phyloP scores from a whole-genome alignment of 2,329 filamentous ascomycete species.

The Colletotrichum falcatum region DNA sequence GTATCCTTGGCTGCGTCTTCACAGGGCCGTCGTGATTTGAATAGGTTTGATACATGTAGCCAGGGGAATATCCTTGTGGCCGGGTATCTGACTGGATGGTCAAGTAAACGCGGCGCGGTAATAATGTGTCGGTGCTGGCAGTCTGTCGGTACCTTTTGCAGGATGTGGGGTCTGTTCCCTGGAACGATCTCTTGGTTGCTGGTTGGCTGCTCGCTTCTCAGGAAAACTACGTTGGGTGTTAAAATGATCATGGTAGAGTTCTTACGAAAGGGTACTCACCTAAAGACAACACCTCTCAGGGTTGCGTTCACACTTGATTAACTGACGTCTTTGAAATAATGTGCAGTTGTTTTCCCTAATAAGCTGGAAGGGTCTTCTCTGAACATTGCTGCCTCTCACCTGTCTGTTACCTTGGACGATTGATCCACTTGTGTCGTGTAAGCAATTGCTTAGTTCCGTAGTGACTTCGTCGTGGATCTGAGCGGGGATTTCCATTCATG shows the following conservation, averaged over 20 bases:
- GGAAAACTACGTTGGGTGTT: not conserved
- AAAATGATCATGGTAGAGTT: not conserved
- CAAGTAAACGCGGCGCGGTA: too few species aligned
- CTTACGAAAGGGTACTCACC: not conserved
- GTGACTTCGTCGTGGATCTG: conserved; percentile 12
- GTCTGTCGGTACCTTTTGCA: not conserved
- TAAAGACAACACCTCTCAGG: not conserved
- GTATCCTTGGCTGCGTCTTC: not conserved
- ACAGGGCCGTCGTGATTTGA: not conserved
- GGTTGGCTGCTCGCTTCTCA: not conserved
- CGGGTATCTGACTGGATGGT: too few species aligned
- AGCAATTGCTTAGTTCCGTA: not conserved
- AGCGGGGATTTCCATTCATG: conserved; percentile 7
- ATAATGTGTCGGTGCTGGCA: not conserved
- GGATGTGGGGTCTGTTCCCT: not conserved
- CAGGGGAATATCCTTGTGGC: not conserved
- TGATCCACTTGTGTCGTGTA: not conserved
- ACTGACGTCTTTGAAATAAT: not conserved
- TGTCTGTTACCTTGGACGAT: not conserved
- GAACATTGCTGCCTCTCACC: not conserved
- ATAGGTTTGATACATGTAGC: not conserved
- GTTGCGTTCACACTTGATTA: not conserved
- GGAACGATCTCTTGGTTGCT: not conserved
- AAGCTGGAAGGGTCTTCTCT: not conserved
- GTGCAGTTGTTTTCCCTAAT: not conserved